Conservation (phyloP, 1,139 yeast genomes). For the Kodamaea arcana region DNA sequence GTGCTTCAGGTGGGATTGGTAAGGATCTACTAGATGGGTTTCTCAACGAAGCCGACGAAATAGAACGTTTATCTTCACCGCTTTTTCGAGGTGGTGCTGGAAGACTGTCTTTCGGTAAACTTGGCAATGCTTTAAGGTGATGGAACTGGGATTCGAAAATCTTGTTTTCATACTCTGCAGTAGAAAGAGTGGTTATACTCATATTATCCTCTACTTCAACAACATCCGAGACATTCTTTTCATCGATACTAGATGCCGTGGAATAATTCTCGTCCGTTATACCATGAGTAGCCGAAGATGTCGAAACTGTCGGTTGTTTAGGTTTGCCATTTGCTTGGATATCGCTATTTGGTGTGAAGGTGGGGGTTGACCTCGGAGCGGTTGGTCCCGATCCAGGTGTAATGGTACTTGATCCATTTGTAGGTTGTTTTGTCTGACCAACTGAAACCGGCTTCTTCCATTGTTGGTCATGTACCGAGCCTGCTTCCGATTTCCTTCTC, state of each 20-base stretch:
- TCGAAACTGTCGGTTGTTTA: neutral
- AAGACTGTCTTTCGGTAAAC: slow-evolving; percentile 11
- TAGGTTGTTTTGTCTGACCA: too few species aligned
- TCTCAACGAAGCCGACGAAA: neutral
- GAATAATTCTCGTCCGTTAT: neutral
- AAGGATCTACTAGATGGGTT: neutral
- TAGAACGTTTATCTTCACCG: neutral
- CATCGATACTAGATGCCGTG: neutral
- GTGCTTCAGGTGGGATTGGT: neutral
- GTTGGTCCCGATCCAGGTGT: too few species aligned
- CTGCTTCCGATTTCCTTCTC: too few species aligned
- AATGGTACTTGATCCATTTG: too few species aligned
- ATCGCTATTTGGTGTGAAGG: too few species aligned
- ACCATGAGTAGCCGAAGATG: neutral
- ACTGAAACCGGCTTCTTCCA: too few species aligned
- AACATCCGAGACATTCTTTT: neutral
- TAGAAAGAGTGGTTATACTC: slow-evolving; percentile 45
- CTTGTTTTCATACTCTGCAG: slow-evolving; percentile 52
- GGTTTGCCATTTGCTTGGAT: too few species aligned
- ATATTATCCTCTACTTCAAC: slow-evolving; percentile 23
- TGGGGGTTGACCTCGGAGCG: neutral
- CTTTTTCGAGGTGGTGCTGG: slow-evolving; percentile 1
- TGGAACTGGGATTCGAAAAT: slow-evolving; percentile 51
- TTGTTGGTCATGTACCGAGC: too few species aligned
- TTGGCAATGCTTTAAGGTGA: slow-evolving; percentile 27